Evolutionary conservation across 2,329 filamentous ascomycete species (phyloP).

Genomic region (Nemania diffusa): DNA sequence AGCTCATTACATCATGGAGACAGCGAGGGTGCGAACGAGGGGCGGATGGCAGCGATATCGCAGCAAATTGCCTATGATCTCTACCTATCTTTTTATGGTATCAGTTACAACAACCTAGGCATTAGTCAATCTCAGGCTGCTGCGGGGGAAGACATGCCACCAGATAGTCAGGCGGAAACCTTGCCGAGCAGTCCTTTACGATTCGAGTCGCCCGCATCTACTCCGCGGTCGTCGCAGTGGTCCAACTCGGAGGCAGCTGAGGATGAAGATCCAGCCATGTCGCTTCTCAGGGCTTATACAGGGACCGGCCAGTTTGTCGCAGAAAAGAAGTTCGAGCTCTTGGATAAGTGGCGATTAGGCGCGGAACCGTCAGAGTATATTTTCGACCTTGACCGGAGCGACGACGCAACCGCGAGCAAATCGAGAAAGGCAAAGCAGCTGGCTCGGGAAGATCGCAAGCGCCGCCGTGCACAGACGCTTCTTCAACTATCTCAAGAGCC

Average conservation of each 20-base stretch:
- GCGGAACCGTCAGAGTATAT: constrained; percentile 41
- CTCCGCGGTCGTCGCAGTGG: constrained; percentile 36
- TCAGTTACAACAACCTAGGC: constrained; percentile 37
- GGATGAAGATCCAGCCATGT: constrained; percentile 45
- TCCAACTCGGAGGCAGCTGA: constrained; percentile 31
- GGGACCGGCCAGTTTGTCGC: constrained; percentile 45
- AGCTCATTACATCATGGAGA: constrained; percentile 16
- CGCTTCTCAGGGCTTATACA: constrained; percentile 47
- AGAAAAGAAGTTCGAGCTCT: constrained; percentile 40
- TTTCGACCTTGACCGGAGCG: constrained; percentile 47
- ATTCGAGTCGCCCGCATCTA: constrained; percentile 37
- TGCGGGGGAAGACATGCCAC: constrained; percentile 39
- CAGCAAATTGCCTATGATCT: constrained; percentile 46
- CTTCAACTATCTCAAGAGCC: constrained; percentile 42
- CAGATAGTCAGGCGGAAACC: constrained; percentile 44
- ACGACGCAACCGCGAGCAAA: constrained; percentile 44
- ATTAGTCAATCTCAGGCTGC: constrained; percentile 21
- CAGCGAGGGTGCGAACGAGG: constrained; percentile 18
- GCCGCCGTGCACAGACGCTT: constrained; percentile 47
- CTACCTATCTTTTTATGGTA: constrained; percentile 44
- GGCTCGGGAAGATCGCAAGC: constrained; percentile 46
- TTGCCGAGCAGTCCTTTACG: constrained; percentile 38
- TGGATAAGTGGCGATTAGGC: constrained; percentile 47
- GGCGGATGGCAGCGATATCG: constrained; percentile 28
- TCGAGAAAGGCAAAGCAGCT: constrained; percentile 42